Percentiles rank a stretch among this genome's conserved stretches.
phyloP scores from a whole-genome alignment of 2,329 filamentous ascomycete genomes.

The Biscogniauxia mediterranea region DNA sequence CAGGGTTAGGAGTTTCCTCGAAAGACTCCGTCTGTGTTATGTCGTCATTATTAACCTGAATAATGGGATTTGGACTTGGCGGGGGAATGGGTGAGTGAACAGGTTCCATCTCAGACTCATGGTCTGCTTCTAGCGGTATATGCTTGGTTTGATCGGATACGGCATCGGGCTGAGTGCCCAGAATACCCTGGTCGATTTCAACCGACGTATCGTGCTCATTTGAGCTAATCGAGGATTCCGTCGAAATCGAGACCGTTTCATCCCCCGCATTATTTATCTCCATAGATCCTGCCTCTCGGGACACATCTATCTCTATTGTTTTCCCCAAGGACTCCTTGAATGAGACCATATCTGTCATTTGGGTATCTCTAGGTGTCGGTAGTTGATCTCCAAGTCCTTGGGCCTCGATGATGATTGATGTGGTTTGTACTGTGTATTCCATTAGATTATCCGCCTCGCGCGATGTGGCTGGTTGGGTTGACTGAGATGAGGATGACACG shows the following conservation, averaged over 20 bases:
- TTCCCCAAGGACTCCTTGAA: neutral
- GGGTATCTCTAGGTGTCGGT: conserved; percentile 25
- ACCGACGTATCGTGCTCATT: neutral
- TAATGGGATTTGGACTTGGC: conserved; percentile 20
- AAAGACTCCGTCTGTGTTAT: conserved; percentile 9
- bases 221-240: neutral
- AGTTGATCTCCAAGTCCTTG: conserved; percentile 17
- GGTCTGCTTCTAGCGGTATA: neutral
- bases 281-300: conserved; percentile 6
- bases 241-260: neutral
- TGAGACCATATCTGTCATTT: conserved; percentile 11
- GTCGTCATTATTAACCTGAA: conserved; percentile 19
- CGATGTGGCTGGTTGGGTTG: conserved; percentile 24
- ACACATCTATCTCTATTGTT: conserved; percentile 16
- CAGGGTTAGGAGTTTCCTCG: conserved; percentile 5
- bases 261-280: neutral
- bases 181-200: neutral
- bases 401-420: conserved; percentile 2
- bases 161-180: neutral
- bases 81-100: conserved; percentile 6
- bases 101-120: neutral
- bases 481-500: conserved; percentile 24
- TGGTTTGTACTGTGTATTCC: conserved; percentile 13
- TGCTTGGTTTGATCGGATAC: neutral
- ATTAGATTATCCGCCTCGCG: conserved; percentile 3